These are phyloP conservation scores for Huntiella moniliformis DNA, from an alignment of 2,329 filamentous ascomycete species.

Conservation along the genomic window DNA sequence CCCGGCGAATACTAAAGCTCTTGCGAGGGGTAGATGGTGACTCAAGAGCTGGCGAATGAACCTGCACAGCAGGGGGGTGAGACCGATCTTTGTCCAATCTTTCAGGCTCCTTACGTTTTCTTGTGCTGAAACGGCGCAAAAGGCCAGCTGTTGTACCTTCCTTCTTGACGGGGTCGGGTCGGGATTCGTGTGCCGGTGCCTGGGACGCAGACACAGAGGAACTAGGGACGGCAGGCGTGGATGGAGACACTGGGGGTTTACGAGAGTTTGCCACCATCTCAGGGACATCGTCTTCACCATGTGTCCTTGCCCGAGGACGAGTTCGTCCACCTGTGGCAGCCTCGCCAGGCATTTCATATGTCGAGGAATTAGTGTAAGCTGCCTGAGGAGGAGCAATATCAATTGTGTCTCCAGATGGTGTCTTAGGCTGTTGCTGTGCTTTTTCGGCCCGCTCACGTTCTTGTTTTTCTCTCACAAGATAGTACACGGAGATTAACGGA, in stretches of 20 bases:
- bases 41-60: conserved; percentile 55
- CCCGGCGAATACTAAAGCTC: conserved; percentile 65
- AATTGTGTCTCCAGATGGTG: no score
- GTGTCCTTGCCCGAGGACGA: conserved; percentile 71
- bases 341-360: conserved; percentile 80
- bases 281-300: conserved; percentile 79
- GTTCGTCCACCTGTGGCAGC: conserved; percentile 68
- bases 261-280: conserved; percentile 32
- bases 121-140: conserved; percentile 76
- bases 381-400: conserved; percentile 67
- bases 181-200: conserved; percentile 21
- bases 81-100: conserved; percentile 44
- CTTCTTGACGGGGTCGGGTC: conserved; percentile 58
- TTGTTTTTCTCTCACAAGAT: conserved; percentile 86
- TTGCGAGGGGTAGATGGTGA: conserved; percentile 47
- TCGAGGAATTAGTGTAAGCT: conserved; percentile 68
- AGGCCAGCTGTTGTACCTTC: conserved; percentile 75
- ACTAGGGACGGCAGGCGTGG: conserved; percentile 23
- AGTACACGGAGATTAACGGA: conserved; percentile 84
- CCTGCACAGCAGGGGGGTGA: conserved; percentile 53
- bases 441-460: conserved; percentile 46
- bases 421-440: conserved; percentile 29
- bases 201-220: conserved; percentile 14
- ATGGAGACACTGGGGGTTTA: conserved; percentile 9
- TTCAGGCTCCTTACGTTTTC: conserved; percentile 51